Evolutionary conservation across 306 rosid species (phyloP), one percentile per base, ranked within the genome.

Genomic region (Pterocarpus santalinus): DNA sequence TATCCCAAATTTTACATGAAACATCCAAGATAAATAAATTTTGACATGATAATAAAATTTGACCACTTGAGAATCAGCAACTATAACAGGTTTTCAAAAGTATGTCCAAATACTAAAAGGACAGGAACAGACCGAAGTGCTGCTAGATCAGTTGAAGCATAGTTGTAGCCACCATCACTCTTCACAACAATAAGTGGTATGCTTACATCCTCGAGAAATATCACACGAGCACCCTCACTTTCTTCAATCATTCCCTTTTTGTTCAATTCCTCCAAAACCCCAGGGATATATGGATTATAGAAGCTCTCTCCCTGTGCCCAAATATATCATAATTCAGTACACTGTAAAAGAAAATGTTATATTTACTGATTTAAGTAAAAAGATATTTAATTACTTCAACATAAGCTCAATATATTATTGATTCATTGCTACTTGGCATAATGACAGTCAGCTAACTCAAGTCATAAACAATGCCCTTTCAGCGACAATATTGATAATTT

Each of bases 81-180:
- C 70, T 4, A n/a, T 47, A 41, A 28, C 13, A 67, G n/a, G 5
- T 7, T 80, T 62, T 62, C 14, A 65, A 75, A 66, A 4, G 60
- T 60, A 47, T 65, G 51, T 52, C 72, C 5, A 22, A 22, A 22
- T 11, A 46, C 47, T 43, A 43, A 28, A 1, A 63, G 13, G 56
- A 79, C 61, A 33, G 53, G 47, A 61, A 73, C 92, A 64, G 69
- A 92, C 99, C 99, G 93, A 62, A 96, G 83, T 56, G 98, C 94
- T 69, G 98, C 55, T 65, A 96, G 85, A 92, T 96, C 99, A 62
- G 98, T 96, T 78, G 98, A 87, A 79, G 91, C 97, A 71, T 96
- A 96, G 79, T 96, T 96, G 91, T 81, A 96, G 82, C 98, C 97
- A 60, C 97, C 99, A 82, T 93, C 98, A 53, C 99, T 93, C 92